A percentile compares a stretch with the other conserved stretches of the same genome.
These are phyloP conservation scores for Conoideocrella luteorostrata DNA, from an alignment of 2,329 filamentous ascomycete genomes.

Conservation along the genomic window DNA sequence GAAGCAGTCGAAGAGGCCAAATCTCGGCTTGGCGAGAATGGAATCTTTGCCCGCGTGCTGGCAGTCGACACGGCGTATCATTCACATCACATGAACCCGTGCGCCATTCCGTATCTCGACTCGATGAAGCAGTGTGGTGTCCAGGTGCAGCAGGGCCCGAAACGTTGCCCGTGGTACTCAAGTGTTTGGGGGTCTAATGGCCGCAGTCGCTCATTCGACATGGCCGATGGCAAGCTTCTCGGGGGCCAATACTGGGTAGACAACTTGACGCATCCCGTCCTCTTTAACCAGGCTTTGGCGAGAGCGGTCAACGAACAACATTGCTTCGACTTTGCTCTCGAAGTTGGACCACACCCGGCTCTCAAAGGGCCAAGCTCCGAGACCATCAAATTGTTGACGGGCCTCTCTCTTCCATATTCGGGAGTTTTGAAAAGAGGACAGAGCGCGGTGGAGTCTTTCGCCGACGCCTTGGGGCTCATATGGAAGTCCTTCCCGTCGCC, in stretches of 20 bases:
- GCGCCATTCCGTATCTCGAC: constrained; percentile 8
- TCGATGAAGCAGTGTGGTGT: too few species aligned
- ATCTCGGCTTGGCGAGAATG: constrained; percentile 5
- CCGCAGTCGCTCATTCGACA: neutral
- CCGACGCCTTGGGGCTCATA: constrained; percentile 32
- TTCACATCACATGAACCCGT: constrained; percentile 14
- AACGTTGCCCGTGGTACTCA: too few species aligned
- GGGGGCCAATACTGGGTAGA: neutral
- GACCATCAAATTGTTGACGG: too few species aligned
- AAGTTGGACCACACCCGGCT: constrained; percentile 42
- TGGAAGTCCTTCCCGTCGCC: neutral
- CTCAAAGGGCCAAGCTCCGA: constrained; percentile 40
- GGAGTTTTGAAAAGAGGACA: too few species aligned
- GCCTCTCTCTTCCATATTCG: too few species aligned
- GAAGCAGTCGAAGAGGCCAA: constrained; percentile 11
- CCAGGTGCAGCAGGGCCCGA: too few species aligned
- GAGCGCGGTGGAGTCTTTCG: too few species aligned
- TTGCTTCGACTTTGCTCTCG: constrained; percentile 19
- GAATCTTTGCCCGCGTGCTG: constrained; percentile 14
- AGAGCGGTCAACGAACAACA: neutral
- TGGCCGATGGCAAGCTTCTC: constrained; percentile 11
- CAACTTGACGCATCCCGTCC: constrained; percentile 6
- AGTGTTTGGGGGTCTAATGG: neutral
- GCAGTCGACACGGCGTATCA: constrained; percentile 15
- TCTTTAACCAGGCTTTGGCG: neutral